Evolutionary conservation across 2,329 filamentous ascomycete genomes (phyloP), one percentile per base, ranked within the genome.

Genomic region (Hymenoscyphus occultus): DNA sequence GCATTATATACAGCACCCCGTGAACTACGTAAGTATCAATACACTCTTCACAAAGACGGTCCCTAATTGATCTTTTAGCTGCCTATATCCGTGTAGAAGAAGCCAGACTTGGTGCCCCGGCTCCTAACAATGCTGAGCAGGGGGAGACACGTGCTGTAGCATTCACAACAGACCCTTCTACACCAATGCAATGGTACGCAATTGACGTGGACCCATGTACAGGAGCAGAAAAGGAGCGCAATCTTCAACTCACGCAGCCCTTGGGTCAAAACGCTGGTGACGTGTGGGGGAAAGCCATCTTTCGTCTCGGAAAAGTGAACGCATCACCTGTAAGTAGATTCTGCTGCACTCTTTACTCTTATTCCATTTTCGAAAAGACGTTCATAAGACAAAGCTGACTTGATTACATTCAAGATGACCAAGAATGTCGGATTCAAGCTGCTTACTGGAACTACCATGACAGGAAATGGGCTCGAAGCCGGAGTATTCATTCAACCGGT

Each of bases 201-300:
- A 77, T 80, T 28, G 79, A 80, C 9, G 74, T 80, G 7, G 76
- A 80, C 51, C 76, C 77, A 22, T 81, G 79, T 69, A 79, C 77
- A 0, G 79, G 79, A n/a, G 73, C 74, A 14, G 73, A 76, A 39
- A 77, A 72, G 1, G 72, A 76, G 56, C 76, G 77, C 3, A 45
- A 57, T 39, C 22, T 64, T 22, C 63, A 72, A 13, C 72, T 80
- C 56, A 76, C 75, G 1, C 76, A 35, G 68, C 69, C 7, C 19
- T 32, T 60, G 22, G 19, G 39, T 16, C 59, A 64, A 32, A 67
- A 51, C 74, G 69, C 61, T 69, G 72, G 74, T 64, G 70, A 65
- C 74, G 77, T 62, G 78, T 76, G 71, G 78, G 79, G 68, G 78
- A 75, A 72, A 75, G 76, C 42, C 74, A 73, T 67, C 74, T 78